Conservation (phyloP, 371 early-diverging fungal genomes). For the Syncephalastrum sp. region DNA sequence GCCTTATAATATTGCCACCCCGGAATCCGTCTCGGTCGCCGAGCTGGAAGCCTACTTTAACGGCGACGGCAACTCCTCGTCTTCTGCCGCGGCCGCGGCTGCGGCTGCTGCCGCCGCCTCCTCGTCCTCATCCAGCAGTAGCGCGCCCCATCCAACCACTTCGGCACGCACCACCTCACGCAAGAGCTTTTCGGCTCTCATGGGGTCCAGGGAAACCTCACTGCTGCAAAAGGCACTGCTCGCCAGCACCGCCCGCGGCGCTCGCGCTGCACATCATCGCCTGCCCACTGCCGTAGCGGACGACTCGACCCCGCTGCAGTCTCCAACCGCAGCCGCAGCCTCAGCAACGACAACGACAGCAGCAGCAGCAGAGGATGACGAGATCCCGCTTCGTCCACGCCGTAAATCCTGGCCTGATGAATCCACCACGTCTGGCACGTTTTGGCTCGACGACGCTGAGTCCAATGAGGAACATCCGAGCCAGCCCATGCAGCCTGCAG, state of each 20-base stretch:
- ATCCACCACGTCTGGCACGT: conserved; percentile 11
- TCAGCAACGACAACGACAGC: neutral
- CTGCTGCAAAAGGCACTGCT: conserved; percentile 37
- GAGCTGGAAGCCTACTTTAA: conserved; percentile 48
- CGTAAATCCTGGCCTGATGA: conserved; percentile 24
- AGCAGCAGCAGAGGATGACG: conserved; percentile 9
- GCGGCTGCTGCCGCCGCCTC: neutral
- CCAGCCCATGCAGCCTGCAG: neutral
- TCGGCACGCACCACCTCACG: conserved; percentile 16
- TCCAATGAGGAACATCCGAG: too few relatives aligned
- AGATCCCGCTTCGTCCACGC: conserved; percentile 5
- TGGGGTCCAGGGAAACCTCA: conserved; percentile 15
- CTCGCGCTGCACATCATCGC: neutral
- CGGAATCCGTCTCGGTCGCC: conserved; percentile 47
- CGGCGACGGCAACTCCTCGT: conserved; percentile 4
- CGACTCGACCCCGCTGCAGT: conserved; percentile 34
- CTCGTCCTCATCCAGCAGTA: conserved; percentile 2
- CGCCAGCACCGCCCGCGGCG: conserved; percentile 17
- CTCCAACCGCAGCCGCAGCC: conserved; percentile 20
- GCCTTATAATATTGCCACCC: conserved; percentile 41
- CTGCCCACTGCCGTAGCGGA: conserved; percentile 16
- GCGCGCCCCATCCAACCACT: neutral
- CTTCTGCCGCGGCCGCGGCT: neutral
- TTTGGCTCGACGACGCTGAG: conserved; percentile 1
- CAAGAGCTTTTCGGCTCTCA: conserved; percentile 16